Evolutionary conservation across 2,329 filamentous ascomycete genomes (phyloP).

Genomic region (Beauveria sp.): DNA sequence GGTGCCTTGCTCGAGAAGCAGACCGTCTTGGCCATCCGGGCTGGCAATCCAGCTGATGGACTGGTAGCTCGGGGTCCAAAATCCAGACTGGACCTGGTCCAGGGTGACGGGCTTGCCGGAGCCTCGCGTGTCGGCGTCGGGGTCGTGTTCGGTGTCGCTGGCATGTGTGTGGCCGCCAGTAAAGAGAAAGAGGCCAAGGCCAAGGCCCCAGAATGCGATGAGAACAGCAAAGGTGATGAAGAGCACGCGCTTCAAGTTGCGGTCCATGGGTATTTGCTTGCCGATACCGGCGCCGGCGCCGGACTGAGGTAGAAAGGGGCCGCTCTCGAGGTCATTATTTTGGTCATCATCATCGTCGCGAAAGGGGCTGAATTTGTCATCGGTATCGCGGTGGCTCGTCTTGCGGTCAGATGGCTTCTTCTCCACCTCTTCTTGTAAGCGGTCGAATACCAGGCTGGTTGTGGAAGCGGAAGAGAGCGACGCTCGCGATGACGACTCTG

Average conservation of each 20-base stretch:
- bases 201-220: constrained; percentile 59
- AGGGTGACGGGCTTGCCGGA: constrained; percentile 67
- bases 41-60: constrained; percentile 71
- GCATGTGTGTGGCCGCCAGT: constrained; percentile 59
- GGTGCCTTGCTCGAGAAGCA: constrained; percentile 67
- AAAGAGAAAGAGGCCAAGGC: constrained; percentile 58
- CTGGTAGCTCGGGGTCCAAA: constrained; percentile 57
- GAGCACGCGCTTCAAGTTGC: constrained; percentile 53
- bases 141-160: constrained; percentile 57
- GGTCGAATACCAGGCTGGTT: constrained; percentile 74
- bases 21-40: constrained; percentile 69
- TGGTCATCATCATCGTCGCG: constrained; percentile 24
- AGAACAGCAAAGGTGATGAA: constrained; percentile 55
- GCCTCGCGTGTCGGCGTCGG: constrained; percentile 54
- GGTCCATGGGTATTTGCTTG: constrained; percentile 58
- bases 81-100: constrained; percentile 59
- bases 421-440: constrained; percentile 52
- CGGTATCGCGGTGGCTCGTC: constrained; percentile 6
- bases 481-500: constrained; percentile 37
- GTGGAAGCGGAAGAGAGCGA: constrained; percentile 75
- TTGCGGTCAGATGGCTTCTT: constrained; percentile 19
- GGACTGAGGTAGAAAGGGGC: constrained; percentile 41
- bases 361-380: constrained; percentile 36
- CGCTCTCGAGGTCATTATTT: constrained; percentile 36
- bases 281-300: constrained; percentile 23